phyloP scores from a whole-genome alignment of 2,329 filamentous ascomycete genomes.

The Ascomycota sp. region DNA sequence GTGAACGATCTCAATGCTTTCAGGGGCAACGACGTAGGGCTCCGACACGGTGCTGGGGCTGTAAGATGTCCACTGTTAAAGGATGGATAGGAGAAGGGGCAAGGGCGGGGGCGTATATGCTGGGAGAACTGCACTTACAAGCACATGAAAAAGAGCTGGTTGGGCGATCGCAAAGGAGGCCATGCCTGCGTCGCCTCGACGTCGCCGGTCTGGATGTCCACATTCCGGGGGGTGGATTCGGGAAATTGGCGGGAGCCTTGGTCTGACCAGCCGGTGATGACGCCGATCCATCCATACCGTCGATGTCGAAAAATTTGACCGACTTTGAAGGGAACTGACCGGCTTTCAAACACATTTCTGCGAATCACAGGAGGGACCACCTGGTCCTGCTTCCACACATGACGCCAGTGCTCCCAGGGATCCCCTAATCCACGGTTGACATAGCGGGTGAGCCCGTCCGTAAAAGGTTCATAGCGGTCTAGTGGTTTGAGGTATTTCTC shows the following conservation, averaged over 20 bases:
- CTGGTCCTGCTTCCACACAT: constrained; percentile 24
- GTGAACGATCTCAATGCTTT: constrained; percentile 51
- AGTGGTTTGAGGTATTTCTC: constrained; percentile 44
- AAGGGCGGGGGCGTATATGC: neutral
- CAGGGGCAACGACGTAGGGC: constrained; percentile 31
- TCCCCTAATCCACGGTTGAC: constrained; percentile 9
- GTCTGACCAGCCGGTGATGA: constrained; percentile 75
- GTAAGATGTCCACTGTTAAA: too few species aligned
- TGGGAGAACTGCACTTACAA: constrained; percentile 38
- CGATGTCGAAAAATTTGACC: constrained; percentile 73
- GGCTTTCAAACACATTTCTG: constrained; percentile 7
- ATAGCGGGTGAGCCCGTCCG: constrained; percentile 9
- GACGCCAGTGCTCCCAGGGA: constrained; percentile 10
- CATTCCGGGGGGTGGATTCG: constrained; percentile 8
- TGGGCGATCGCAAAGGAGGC: constrained; percentile 7
- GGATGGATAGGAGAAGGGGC: neutral
- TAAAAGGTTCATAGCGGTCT: constrained; percentile 17
- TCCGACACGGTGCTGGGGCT: constrained; percentile 14
- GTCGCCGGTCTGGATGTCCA: constrained; percentile 8
- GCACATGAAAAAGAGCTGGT: constrained; percentile 53
- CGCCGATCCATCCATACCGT: constrained; percentile 57
- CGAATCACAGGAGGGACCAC: constrained; percentile 15
- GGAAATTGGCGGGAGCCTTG: constrained; percentile 13
- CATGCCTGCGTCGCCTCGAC: constrained; percentile 5
- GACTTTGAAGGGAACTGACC: constrained; percentile 33